Evolutionary conservation across 305 asterid species (phyloP).

Genomic region (Fraxinus nigra): DNA sequence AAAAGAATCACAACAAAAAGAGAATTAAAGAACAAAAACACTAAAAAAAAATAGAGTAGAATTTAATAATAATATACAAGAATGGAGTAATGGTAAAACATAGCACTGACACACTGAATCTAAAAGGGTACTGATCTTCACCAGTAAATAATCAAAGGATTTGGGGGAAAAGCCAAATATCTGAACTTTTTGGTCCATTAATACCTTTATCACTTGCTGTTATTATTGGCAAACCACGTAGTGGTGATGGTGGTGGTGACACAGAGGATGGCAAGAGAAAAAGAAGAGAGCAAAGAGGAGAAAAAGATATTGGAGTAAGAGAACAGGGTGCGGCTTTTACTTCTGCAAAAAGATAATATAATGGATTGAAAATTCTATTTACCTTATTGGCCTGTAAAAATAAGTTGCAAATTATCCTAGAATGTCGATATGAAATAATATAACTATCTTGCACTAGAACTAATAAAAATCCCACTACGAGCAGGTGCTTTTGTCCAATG

Average conservation of each 20-base stretch:
- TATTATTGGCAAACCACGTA: not conserved
- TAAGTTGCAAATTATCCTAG: too few relatives aligned
- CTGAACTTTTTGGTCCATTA: not conserved
- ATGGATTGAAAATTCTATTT: not conserved
- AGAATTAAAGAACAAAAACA: not conserved
- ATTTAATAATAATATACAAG: not conserved
- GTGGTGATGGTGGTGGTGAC: not conserved
- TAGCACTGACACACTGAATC: not conserved
- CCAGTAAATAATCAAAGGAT: not conserved
- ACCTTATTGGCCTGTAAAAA: too few relatives aligned
- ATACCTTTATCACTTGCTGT: not conserved
- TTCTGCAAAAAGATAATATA: not conserved
- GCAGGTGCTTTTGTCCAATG: too few relatives aligned
- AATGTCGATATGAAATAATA: not conserved
- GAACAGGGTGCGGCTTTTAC: not conserved
- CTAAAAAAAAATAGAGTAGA: not conserved
- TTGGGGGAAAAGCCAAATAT: not conserved
- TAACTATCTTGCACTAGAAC: not conserved
- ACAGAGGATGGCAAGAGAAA: not conserved
- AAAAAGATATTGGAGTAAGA: not conserved
- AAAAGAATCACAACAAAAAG: not conserved
- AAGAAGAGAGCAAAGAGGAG: not conserved
- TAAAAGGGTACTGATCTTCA: not conserved
- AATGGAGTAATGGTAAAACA: not conserved
- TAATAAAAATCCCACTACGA: not conserved